Evolutionary conservation across 805 yeast genomes (phyloP), one percentile per base, ranked within the genome.

Genomic region (Candida schatavii): DNA sequence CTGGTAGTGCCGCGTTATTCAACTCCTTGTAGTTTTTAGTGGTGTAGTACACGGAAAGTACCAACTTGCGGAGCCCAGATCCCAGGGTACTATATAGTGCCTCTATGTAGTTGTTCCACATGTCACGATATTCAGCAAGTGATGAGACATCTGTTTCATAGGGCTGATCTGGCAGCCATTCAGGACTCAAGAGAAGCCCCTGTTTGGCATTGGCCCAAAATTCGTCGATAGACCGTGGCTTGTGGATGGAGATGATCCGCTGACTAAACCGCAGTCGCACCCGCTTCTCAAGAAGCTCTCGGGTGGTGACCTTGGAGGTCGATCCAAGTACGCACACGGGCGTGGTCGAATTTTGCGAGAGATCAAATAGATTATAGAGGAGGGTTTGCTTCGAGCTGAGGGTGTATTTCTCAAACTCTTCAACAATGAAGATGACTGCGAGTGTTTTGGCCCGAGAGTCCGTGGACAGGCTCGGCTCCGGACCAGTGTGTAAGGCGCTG

Each of bases 181-280:
- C 30, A 2, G 47, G 44, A n/a, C 44, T 43, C 9, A 68, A 38
- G 2, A 51, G 46, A 6, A 83, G 55, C 9, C 70, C 62, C 20
- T 70, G 58, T 17, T 59, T 54, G 11, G 80, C 78, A 15, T 78
- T 66, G 1, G 59, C 53, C 61, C 77, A 65, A 50, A 83, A 86
- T 11, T 68, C 74, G 1, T 73, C 78, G 2, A 79, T 51, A 2
- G 66, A 59, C 1, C 51, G 48, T 0, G 82, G 70, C 38, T 80
- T 80, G 20, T 77, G 76, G 28, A 88, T 68, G 14, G 74, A 73
- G 19, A 89, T 72, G 2, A 85, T 62, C 38, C 95, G 67, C 56
- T 91, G 97, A 14, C 93, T 82, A 59, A 90, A 93, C 48, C 99
- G 68, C 43, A 95, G 83, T 50, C 88, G 76, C 0, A 93, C 98